phyloP scores from a whole-genome alignment of 257 asterid genomes.

The Nicotiana benthamiana region DNA sequence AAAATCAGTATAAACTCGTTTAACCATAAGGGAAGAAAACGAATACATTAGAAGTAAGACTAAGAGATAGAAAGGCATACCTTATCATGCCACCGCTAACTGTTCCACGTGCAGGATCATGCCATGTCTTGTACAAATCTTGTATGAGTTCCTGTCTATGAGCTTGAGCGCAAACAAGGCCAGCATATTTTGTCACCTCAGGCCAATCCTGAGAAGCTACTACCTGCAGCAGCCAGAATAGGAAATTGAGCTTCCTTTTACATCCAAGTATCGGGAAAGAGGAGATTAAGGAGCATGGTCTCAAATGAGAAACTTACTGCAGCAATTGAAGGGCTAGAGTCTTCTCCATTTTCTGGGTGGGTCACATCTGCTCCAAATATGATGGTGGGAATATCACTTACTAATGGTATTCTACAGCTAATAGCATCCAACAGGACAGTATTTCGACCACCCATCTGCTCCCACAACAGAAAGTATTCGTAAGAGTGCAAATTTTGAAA shows the following conservation, averaged over 20 bases:
- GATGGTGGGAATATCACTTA: slow-evolving; percentile 94
- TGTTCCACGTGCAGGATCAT: slow-evolving; percentile 88
- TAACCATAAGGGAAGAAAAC: background rate
- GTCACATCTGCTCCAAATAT: slow-evolving; percentile 99
- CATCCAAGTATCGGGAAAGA: background rate
- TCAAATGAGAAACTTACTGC: slow-evolving; percentile 50
- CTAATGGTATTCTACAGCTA: slow-evolving; percentile 91
- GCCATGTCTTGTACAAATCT: slow-evolving; percentile 96
- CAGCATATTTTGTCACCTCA: slow-evolving; percentile 96
- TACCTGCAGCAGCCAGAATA: slow-evolving; percentile 44
- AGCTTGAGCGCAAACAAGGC: slow-evolving; percentile 97
- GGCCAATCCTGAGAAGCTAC: slow-evolving; percentile 99
- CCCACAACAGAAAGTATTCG: background rate
- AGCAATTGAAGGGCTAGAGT: slow-evolving; percentile 95
- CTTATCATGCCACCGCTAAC: slow-evolving; percentile 99
- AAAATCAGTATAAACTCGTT: background rate
- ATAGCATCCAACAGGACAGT: slow-evolving; percentile 83
- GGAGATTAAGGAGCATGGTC: background rate
- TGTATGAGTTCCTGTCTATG: slow-evolving; percentile 95
- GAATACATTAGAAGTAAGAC: background rate
- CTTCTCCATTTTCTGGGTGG: slow-evolving; percentile 99
- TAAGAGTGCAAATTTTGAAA: background rate
- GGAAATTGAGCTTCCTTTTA: slow-evolving; percentile 5
- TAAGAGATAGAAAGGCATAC: slow-evolving; percentile 20
- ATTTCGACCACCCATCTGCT: slow-evolving; percentile 98